Evolutionary conservation across 176 grass and related monocot species (phyloP), one percentile per base, ranked within the genome.

Genomic region (Eragrostis curvula): DNA sequence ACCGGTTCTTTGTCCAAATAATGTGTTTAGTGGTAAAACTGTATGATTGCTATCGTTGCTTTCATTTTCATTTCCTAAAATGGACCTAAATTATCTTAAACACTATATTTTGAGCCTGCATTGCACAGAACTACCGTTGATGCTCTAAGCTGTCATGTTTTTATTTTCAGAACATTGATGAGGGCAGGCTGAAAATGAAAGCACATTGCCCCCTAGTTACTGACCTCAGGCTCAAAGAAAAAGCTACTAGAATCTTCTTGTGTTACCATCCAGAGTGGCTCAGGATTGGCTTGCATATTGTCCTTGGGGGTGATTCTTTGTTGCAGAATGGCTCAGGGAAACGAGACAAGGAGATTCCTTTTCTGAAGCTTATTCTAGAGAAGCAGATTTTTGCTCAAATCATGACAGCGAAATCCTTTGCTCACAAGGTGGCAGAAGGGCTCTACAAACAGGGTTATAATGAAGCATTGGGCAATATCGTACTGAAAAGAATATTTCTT

Each of bases 401-500:
- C 28, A 68, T 65, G 65, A 43, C 72, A 48, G 68, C 62, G 62
- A 88, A 79, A 66, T 61, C 85, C 25, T 90, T 23, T 72, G 24
- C 88, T 71, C 71, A 83, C 40, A 88, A 80, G 56, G 18, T 85
- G 43, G 79, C 48, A 16, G 69, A 85, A 72, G 74, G 88, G 47
- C 64, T 62, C 29, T 67, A 56, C n/a, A 74, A 57, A 67, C 85
- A 75, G 41, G 73, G 56, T 52, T 83, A 71, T 66, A 66, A 66
- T 61, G 85, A 90, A 76, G 41, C 74, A 58, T 21, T 83, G 23
- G 74, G 85, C 36, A 73, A 66, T 64, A 83, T 86, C 18, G 71
- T 90, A 66, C 66, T 94, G 75, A 94, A 94, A 78, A 90, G 91
- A 73, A 67, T 88, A 71, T 76, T 94, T 75, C 81, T 94, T 75